Evolutionary conservation across 495 filamentous ascomycete genomes (phyloP), one percentile per base, ranked within the genome.

Genomic region (Penicillium angulare): DNA sequence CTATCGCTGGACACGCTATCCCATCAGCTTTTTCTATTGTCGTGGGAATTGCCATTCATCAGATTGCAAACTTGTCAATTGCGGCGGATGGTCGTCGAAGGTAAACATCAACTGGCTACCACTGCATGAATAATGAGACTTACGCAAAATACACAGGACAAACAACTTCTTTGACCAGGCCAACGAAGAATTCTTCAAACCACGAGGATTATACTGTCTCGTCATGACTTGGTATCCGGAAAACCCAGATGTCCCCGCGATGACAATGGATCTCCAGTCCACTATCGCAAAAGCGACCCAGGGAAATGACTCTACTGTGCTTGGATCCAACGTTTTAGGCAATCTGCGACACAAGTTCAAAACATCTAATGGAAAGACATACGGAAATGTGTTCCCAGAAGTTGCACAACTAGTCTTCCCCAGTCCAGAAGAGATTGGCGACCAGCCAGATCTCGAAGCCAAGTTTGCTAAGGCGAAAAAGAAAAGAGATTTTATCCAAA

Each of bases 151-250:
- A 3, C n/a, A 20, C 7, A 15, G 17, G 6, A 16, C 24, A 0
- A 81, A 82, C 49, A 62, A 44, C 6, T 81, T 75, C 66, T 66
- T 84, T 3, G 64, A 76, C 23, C 61, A 65, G 26, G 73, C 78
- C 59, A 84, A 84, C 57, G 59, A 80, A 5, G 65, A 76, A 15
- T 68, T 81, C 21, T 82, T 83, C 66, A 64, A 61, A 27, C 79
- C 80, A 0, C 75, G 69, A 22, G 81, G 80, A 5, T 67, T 83
- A 7, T 81, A 32, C 15, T 32, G 29, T 10, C 29, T 74, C 58
- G 74, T 70, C 47, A 53, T 83, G 16, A 65, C 83, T 20, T 84
- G 72, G 31, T 16, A 48, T 67, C 34, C 53, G 63, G 46, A 53
- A 38, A 49, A 32, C 29, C 29, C 29, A 3, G 39, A 49, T 21